Base-by-base conservation (phyloP, 192 early-diverging fungal genomes). In the Coemansia sp. region DNA sequence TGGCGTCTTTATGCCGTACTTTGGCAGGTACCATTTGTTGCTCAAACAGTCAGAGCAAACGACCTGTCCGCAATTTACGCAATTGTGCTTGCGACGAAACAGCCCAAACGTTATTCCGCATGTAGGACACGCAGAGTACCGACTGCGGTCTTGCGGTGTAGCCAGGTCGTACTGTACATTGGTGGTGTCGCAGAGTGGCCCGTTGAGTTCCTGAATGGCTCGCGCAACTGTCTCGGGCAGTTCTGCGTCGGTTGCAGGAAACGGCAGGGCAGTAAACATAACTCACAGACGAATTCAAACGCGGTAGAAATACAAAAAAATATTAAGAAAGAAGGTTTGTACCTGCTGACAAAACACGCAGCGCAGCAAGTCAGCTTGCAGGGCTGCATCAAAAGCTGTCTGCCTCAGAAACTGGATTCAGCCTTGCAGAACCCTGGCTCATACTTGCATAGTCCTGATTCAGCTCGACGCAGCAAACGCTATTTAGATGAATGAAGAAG, bases 11-110 rank as follows among this genome's bases (percentile, higher is more conserved):
- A 75, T 22, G 25, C 78, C 78, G 61, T 75, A 81, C 57, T 81
- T 81, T 57, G 78, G 73, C 57, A 81, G 55, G 59, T 75, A 81
- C 78, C 78, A 81, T 17, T 62, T 68, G 60, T 38, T 50, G 7
- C 51, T 22, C 11, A 75, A n/a, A 42, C 78, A 81, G 66, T 75
- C 73, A 5, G 73, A 46, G 52, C 78, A 81, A 11, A 75, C 69
- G 11, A 81, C 78, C 48, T 72, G 78, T 6, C 77, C 76, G 34
- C 63, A 65, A 54, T 65, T 65, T 7, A 8, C 44, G n/a, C 20
- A 61, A 26, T 59, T 71, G 69, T 48, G 10, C 52, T 75, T 81
- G 53, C 73, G 72, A 5, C 78, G 73, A 22, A 81, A 76, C 8
- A 81, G 34, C 14, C 72, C 64, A 31, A 81, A 81, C 19, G 67